Evolutionary conservation across 805 yeast genomes (phyloP).

Genomic region (Alloascoidea africana): DNA sequence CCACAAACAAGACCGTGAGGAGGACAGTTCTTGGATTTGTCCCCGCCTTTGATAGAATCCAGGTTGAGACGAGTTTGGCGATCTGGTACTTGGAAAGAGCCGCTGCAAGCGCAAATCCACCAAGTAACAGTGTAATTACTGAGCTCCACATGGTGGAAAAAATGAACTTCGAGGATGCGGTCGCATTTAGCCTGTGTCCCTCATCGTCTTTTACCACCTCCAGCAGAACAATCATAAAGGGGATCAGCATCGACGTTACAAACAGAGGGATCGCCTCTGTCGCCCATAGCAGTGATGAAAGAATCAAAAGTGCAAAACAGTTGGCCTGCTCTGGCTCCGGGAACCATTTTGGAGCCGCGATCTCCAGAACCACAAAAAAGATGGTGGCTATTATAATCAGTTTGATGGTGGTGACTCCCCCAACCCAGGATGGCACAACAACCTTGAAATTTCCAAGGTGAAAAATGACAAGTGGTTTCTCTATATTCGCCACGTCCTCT

Average conservation of each 20-base stretch:
- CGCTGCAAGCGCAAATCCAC: constrained; percentile 93
- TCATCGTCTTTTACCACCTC: constrained; percentile 48
- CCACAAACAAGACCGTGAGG: constrained; percentile 71
- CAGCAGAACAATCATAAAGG: constrained; percentile 61
- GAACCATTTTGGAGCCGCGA: constrained; percentile 31
- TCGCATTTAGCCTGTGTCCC: constrained; percentile 38
- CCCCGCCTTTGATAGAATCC: constrained; percentile 70
- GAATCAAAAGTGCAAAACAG: constrained; percentile 71
- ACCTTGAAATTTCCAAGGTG: constrained; percentile 7
- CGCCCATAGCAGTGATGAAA: constrained; percentile 87
- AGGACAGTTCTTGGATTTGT: constrained; percentile 69
- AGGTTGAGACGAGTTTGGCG: constrained; percentile 75
- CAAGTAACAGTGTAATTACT: constrained; percentile 74
- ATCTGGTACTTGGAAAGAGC: constrained; percentile 84
- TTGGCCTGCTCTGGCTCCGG: constrained; percentile 45
- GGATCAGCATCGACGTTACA: constrained; percentile 75
- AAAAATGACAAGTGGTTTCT: constrained; percentile 3
- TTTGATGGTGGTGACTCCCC: constrained; percentile 25
- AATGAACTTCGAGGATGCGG: constrained; percentile 64
- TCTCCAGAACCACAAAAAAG: constrained; percentile 25
- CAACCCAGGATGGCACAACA: constrained; percentile 19
- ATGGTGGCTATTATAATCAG: constrained; percentile 27
- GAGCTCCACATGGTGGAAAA: constrained; percentile 91
- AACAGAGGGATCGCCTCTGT: constrained; percentile 88
- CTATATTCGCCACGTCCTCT: constrained; percentile 9